Base-by-base conservation (phyloP, 176 grass and related monocot genomes). In the Juncus inflexus region DNA sequence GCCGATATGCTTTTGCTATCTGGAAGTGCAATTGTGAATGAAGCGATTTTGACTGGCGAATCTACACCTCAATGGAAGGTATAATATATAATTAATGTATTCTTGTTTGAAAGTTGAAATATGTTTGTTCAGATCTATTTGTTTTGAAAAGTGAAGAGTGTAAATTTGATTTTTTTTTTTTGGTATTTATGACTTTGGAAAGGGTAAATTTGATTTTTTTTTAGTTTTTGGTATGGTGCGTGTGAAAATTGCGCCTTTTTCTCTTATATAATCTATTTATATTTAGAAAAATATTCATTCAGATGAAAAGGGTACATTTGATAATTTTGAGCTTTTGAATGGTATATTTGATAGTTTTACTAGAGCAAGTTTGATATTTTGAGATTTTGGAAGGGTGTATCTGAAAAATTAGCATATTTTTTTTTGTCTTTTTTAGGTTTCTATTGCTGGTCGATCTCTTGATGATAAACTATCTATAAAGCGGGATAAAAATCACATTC, bases 21-120 rank as follows among this genome's bases (percentile, higher is more conserved):
- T 63, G 94, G 94, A 52, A 89, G 77, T 57, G 85, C 83, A 37
- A 99, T 99, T 67, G 80, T 89, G 43, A 99, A 99, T 82, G 88
- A 99, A 92, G 94, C 94, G 58, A 99, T 99, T 82, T 80, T 99
- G 13, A 99, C 94, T 55, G 94, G 94, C 84, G 94, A 99, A 77
- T 99, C 94, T 76, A 99, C 94, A 69, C 94, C 94, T 36, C 94
- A 99, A 58, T 99, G 94, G 94, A 99, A 99, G 94, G 94, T 96
- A 28, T 28, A 28, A 28, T 28, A 28, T 28, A 28, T 28, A 50
- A 42, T 52, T 37, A 9, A 54, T 4, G 37, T 42, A 45, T 42
- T 39, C 49, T 28, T 28, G 19, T 28, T 28, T 28, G 19, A 35
- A 54, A 6, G 28, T 58, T 9, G 39, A 10, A 55, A 40, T 57